phyloP scores from a whole-genome alignment of 2,329 filamentous ascomycete species.

The Orbilia ellipsospora region DNA sequence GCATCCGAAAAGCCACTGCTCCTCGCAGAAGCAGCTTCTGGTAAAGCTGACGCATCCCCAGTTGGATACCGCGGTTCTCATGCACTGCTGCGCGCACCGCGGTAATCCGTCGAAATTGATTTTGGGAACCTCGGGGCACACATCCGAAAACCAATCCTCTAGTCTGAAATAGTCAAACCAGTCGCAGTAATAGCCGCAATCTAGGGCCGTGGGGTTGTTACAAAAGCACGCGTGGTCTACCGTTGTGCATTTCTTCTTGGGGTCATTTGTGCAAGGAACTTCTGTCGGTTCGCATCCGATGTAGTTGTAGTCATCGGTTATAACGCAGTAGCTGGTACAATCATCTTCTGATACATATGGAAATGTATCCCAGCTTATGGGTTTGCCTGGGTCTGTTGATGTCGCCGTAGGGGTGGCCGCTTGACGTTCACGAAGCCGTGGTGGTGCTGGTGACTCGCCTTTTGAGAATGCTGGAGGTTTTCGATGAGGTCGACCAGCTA shows the following conservation, averaged over 20 bases:
- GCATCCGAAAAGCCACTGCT: slow-evolving; percentile 14
- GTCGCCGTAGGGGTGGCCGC: neutral
- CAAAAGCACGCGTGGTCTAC: slow-evolving; percentile 21
- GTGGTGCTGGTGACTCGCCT: neutral
- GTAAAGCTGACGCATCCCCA: slow-evolving; percentile 24
- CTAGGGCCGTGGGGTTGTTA: neutral
- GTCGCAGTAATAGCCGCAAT: slow-evolving; percentile 10
- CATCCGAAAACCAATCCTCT: slow-evolving; percentile 20
- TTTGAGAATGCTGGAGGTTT: slow-evolving; percentile 1
- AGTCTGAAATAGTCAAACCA: slow-evolving; percentile 21
- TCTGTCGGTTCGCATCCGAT: neutral
- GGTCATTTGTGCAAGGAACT: slow-evolving; percentile 6
- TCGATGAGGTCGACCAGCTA: neutral
- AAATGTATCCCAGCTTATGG: slow-evolving; percentile 7
- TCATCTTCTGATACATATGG: neutral
- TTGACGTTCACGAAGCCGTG: neutral
- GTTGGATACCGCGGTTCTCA: slow-evolving; percentile 10
- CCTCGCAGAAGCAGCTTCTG: slow-evolving; percentile 20
- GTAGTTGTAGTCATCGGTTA: slow-evolving; percentile 1
- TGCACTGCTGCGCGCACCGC: slow-evolving; percentile 10
- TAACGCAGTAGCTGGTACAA: slow-evolving; percentile 9
- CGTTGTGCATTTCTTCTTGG: slow-evolving; percentile 1
- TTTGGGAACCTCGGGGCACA: slow-evolving; percentile 14
- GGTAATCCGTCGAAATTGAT: slow-evolving; percentile 18
- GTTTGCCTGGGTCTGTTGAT: neutral